Conservation (phyloP, 2,329 filamentous ascomycete species). For the Fusarium robinianum region DNA sequence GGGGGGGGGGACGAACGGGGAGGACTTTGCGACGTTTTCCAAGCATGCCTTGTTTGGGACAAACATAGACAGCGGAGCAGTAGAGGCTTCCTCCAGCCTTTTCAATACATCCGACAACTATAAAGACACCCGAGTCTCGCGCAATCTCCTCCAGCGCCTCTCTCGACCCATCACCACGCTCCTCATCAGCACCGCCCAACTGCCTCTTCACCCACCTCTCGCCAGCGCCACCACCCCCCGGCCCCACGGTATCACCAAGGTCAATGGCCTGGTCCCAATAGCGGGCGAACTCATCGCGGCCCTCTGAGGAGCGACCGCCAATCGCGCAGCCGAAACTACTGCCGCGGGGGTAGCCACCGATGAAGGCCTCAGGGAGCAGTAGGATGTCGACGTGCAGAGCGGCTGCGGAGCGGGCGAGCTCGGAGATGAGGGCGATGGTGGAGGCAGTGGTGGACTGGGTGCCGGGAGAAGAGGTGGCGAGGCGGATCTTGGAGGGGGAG, state of each 20-base stretch:
- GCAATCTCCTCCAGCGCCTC: constrained; percentile 80
- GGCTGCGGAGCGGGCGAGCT: constrained; percentile 67
- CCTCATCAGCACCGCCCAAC: constrained; percentile 45
- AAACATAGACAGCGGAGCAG: constrained; percentile 81
- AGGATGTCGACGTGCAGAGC: constrained; percentile 64
- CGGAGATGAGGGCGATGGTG: constrained; percentile 69
- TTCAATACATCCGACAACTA: constrained; percentile 82
- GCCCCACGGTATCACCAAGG: constrained; percentile 73
- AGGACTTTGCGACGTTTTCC: constrained; percentile 93
- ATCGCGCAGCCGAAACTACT: constrained; percentile 76
- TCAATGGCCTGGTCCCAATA: constrained; percentile 84
- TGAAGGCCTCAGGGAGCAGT: constrained; percentile 88
- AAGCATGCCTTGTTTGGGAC: constrained; percentile 70
- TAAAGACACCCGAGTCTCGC: constrained; percentile 76
- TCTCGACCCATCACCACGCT: constrained; percentile 65
- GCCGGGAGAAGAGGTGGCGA: constrained; percentile 61
- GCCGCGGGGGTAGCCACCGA: constrained; percentile 88
- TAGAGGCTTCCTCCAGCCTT: constrained; percentile 81
- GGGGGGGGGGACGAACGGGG: constrained; percentile 64
- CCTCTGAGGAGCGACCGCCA: constrained; percentile 68
- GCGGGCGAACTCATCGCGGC: constrained; percentile 78
- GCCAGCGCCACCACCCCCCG: constrained; percentile 66
- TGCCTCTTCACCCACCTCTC: constrained; percentile 70
- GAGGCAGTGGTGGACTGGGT: constrained; percentile 54
- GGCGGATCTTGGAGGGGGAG: constrained; percentile 52